Base-by-base conservation (phyloP, 495 filamentous ascomycete genomes). In the Mytilinidion resinicola region DNA sequence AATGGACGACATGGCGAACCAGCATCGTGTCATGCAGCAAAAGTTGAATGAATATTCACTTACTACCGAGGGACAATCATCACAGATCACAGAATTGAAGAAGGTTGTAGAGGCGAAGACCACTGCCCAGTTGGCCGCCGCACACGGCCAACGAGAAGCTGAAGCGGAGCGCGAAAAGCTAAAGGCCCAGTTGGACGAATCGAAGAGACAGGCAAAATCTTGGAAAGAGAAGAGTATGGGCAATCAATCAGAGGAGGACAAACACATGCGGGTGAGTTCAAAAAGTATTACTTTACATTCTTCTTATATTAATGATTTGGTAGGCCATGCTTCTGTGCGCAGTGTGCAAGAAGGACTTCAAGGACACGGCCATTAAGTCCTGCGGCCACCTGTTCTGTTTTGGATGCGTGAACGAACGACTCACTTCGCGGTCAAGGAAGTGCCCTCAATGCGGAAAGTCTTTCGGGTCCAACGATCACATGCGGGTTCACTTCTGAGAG, bases 351-450 rank as follows among this genome's bases (percentile, higher is more conserved):
- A 82, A 78, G 53, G 88, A 91, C 54, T 93, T 96, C 78, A 96
- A 96, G 74, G 88, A 97, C 69, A 95, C 91, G 0, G 85, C 85
- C 15, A 80, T 98, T 64, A 91, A 90, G 69, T 89, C 86, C 12
- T 98, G 93, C 70, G 93, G 93, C n/a, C 93, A 98, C 73, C 84
- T 95, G 19, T 96, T 97, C 72, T 98, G 93, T 81, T 83, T 81
- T 64, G 80, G 83, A 25, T 98, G 93, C 67, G 85, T 95, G 25
- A 89, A 95, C 53, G 85, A 91, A 66, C 85, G 91, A 51, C 82
- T 95, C 51, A 77, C 80, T 9, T 93, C 91, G 57, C 88, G 93
- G 36, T 91, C 89, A 69, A 82, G 93, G 56, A 97, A 97, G 72
- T 98, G 93, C 67, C 93, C 93, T 5, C 91, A 86, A 65, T 98